A percentile compares a stretch with the other conserved stretches of the same genome.
Conservation (phyloP, 2,329 filamentous ascomycete species). For the Fusarium guadeloupense region DNA sequence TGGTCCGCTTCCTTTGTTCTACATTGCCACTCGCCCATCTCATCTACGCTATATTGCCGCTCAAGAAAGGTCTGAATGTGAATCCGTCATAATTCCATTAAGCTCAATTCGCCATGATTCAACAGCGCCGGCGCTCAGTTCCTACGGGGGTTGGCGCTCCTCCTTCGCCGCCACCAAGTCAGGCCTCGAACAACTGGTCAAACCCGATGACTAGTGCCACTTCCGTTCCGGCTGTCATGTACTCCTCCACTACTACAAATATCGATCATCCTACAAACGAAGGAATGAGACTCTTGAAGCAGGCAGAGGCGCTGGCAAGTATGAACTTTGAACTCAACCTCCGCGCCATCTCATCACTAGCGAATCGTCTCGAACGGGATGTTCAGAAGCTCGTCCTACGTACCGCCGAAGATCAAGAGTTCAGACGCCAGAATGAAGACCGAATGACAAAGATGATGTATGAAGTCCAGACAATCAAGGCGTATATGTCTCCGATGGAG, state of each 20-base stretch:
- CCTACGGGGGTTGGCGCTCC: conserved; percentile 8
- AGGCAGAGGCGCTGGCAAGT: conserved; percentile 48
- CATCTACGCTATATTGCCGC: background rate
- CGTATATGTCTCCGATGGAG: conserved; percentile 30
- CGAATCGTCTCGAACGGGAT: conserved; percentile 45
- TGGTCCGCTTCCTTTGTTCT: background rate
- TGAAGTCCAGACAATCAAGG: conserved; percentile 47
- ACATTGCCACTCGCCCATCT: background rate
- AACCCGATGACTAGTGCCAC: background rate
- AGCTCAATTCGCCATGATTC: conserved; percentile 9
- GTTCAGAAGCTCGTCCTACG: conserved; percentile 40
- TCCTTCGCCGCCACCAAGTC: conserved; percentile 3
- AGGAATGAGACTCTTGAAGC: conserved; percentile 29
- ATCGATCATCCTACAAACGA: background rate
- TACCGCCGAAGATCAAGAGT: conserved; percentile 44
- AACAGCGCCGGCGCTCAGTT: conserved; percentile 25
- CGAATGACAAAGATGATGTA: conserved; percentile 44
- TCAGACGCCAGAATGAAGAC: conserved; percentile 43
- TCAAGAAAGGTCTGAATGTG: background rate
- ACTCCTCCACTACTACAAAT: background rate
- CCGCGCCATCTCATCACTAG: conserved; percentile 42
- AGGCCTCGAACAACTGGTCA: background rate
- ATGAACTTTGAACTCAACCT: conserved; percentile 52
- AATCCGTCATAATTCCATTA: background rate
- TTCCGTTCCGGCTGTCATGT: background rate